These are phyloP conservation scores for Hymenoscyphus infarciens DNA, from an alignment of 2,329 filamentous ascomycete genomes.

Conservation along the genomic window DNA sequence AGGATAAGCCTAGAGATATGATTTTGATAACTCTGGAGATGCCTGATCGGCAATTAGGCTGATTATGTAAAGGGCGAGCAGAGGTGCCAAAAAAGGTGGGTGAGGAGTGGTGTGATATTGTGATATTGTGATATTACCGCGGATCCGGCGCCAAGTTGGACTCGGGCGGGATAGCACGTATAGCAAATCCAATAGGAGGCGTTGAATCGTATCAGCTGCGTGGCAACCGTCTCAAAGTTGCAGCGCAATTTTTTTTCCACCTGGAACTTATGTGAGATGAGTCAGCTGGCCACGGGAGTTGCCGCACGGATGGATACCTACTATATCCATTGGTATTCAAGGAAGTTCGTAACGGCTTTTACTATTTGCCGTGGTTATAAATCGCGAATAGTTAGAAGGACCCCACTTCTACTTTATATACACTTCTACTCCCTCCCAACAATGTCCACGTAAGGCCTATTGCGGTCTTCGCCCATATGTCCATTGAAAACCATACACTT, in stretches of 20 bases:
- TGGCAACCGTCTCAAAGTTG: neutral
- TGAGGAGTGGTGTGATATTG: too few species aligned
- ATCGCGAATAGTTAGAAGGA: too few species aligned
- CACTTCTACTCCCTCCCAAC: neutral
- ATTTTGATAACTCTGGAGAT: neutral
- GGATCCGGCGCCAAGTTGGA: neutral
- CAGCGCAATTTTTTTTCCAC: neutral
- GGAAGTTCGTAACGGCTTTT: too few species aligned
- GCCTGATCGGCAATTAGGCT: neutral
- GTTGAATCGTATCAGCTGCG: neutral
- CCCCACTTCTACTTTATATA: too few species aligned
- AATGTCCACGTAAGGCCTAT: neutral
- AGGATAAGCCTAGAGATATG: neutral
- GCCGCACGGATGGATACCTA: neutral
- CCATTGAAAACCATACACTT: slow-evolving; percentile 13
- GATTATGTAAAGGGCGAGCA: neutral
- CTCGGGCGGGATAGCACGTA: neutral
- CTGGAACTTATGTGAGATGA: neutral
- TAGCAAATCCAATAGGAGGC: neutral
- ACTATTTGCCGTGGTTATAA: too few species aligned
- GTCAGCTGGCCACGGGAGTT: neutral
- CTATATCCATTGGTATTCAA: too few species aligned
- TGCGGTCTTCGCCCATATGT: neutral
- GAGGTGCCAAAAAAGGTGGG: neutral
- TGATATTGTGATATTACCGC: neutral